Base-by-base conservation (phyloP, 2,329 filamentous ascomycete species). In the Teratosphaeria pseudoeucalypti region DNA sequence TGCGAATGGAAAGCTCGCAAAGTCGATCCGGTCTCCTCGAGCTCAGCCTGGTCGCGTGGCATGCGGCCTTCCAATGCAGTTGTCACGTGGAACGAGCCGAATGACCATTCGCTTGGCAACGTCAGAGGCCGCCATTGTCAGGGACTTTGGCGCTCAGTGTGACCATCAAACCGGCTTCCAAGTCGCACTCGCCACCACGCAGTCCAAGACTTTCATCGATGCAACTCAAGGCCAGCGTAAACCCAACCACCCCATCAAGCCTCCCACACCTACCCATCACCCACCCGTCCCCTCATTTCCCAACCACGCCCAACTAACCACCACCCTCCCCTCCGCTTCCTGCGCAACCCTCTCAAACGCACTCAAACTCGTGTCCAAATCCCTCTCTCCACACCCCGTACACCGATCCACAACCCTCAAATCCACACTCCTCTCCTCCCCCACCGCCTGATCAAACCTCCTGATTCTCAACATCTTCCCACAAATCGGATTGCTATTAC, bases 391-490 rank as follows among this genome's bases (percentile, higher is more conserved):
- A 64, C 82, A 84, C 0, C 75, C 79, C 0, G 66, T 66, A 74
- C 87, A 90, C 57, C 86, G 78, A 73, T 90, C 87, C 6, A 89
- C 85, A 6, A 90, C 83, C 23, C 75, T 84, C 29, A 89, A 78
- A 64, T 85, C 82, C 12, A 84, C 78, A 49, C 79, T 85, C 62
- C 71, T 71, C 61, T 70, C 68, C 55, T 74, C 77, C 2, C 76
- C 78, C n/a, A 75, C 76, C 10, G 75, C 72, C 6, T 76, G 72
- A 62, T 78, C 69, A 37, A 75, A 74, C 60, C 85, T 75, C 54
- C 74, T 77, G 32, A 89, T 80, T 29, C 85, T 77, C n/a, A 94
- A 81, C 70, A 78, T 83, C 67, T 77, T 76, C 2, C 85, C 85
- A 67, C 89, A 92, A 1, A 89, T 72, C 1, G 84, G 82, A 65